A percentile compares a stretch with the other conserved stretches of the same genome.
phyloP scores from a whole-genome alignment of 345 rosid genomes.

The Populus simonii region DNA sequence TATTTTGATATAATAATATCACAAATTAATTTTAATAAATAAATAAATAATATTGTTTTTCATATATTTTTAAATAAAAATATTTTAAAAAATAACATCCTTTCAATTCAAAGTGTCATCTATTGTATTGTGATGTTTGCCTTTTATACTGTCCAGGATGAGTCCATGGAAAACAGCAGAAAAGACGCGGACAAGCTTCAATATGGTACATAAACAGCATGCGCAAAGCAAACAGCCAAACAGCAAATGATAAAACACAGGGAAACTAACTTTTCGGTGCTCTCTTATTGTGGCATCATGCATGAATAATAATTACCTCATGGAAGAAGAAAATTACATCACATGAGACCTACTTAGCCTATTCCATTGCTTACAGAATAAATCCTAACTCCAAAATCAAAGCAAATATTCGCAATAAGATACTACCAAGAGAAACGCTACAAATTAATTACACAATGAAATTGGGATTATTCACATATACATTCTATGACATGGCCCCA shows the following conservation, averaged over 20 bases:
- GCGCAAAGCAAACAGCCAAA: neutral
- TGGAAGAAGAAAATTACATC: slow-evolving; percentile 24
- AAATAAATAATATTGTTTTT: too few relatives aligned
- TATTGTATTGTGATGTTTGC: too few relatives aligned
- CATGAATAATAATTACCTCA: slow-evolving; percentile 13
- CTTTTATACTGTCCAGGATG: too few relatives aligned
- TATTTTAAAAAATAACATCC: too few relatives aligned
- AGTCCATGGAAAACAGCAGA: too few relatives aligned
- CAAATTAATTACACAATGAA: slow-evolving; percentile 34
- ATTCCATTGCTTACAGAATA: slow-evolving; percentile 14
- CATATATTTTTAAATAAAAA: too few relatives aligned
- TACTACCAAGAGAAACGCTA: slow-evolving; percentile 9
- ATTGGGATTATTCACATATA: slow-evolving; percentile 32
- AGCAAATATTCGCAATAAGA: slow-evolving; percentile 10
- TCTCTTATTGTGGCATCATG: slow-evolving; percentile 7
- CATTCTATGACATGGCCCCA: slow-evolving; percentile 12
- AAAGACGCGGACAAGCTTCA: too few relatives aligned
- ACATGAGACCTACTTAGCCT: slow-evolving; percentile 8
- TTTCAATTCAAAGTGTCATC: too few relatives aligned
- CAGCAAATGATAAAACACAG: neutral
- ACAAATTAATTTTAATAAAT: too few relatives aligned
- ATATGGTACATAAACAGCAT: too few relatives aligned
- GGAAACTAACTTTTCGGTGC: neutral
- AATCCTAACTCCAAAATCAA: slow-evolving; percentile 17
- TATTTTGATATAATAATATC: too few relatives aligned